Conservation (phyloP, 257 asterid species). For the Ehretia macrophylla region DNA sequence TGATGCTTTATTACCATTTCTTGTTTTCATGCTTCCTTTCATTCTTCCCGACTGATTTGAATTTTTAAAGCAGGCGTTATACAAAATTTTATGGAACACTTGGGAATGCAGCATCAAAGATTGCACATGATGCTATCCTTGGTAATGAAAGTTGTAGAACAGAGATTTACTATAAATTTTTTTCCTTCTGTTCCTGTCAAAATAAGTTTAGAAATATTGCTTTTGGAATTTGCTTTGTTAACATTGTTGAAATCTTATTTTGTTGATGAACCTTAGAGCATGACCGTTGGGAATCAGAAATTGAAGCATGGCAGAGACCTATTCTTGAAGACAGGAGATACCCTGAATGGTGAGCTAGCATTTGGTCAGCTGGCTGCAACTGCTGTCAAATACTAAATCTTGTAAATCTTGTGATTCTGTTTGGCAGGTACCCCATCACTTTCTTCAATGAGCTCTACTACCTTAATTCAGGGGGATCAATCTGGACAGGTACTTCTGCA, state of each 20-base stretch:
- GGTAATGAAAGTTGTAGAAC: conserved; percentile 39
- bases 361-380: conserved; percentile 14
- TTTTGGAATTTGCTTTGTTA: conserved; percentile 1
- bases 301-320: conserved; percentile 94
- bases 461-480: conserved; percentile 89
- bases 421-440: conserved; percentile 82
- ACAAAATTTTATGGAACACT: conserved; percentile 68
- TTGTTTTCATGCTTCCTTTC: conserved; percentile 11
- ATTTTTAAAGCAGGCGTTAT: conserved; percentile 64
- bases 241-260: not conserved
- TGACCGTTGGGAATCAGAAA: conserved; percentile 74
- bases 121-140: conserved; percentile 31
- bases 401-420: conserved; percentile 13
- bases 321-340: conserved; percentile 80
- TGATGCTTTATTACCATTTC: conserved; percentile 4
- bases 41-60: conserved; percentile 21
- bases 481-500: conserved; percentile 78
- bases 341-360: conserved; percentile 76
- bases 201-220: conserved; percentile 4
- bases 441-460: conserved; percentile 96
- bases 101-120: conserved; percentile 61
- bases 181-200: not conserved
- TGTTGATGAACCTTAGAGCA: conserved; percentile 41
- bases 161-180: not conserved
- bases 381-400: conserved; percentile 16